Conservation (phyloP, 192 early-diverging fungal species). For the Jimgerdemannia flammicorona region DNA sequence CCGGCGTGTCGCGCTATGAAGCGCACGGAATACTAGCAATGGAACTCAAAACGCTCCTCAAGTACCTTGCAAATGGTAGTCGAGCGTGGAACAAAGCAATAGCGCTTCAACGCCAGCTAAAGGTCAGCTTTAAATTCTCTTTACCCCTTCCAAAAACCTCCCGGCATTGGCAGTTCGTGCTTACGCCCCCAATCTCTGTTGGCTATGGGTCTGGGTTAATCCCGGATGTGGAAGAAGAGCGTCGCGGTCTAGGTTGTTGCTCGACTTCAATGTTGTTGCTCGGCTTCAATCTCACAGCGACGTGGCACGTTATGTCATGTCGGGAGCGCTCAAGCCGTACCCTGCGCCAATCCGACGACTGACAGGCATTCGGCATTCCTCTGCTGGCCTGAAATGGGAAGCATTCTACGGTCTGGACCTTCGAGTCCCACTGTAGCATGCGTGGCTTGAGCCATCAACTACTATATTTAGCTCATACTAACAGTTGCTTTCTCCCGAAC, state of each 20-base stretch:
- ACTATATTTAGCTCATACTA: neutral
- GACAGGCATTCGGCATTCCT: neutral
- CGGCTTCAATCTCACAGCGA: neutral
- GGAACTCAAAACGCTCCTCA: neutral
- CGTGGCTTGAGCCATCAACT: neutral
- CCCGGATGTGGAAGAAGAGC: neutral
- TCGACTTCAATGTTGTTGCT: neutral
- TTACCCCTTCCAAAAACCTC: no score
- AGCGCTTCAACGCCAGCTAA: neutral
- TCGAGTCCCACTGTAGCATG: neutral
- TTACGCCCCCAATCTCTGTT: neutral
- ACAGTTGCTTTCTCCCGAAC: neutral
- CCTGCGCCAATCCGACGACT: neutral
- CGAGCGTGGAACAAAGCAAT: neutral
- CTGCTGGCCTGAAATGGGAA: neutral
- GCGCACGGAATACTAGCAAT: neutral
- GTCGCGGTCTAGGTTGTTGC: neutral
- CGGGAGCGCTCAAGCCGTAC: neutral
- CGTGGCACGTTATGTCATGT: neutral
- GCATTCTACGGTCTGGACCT: neutral
- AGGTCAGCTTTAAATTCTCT: neutral
- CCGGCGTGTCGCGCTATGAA: neutral
- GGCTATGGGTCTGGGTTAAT: no score
- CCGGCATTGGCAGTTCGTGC: neutral
- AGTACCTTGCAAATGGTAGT: neutral